A percentile compares a stretch with the other conserved stretches of the same genome.
Evolutionary conservation across 2,329 filamentous ascomycete species (phyloP).

Genomic region (Aspergillus sp.): DNA sequence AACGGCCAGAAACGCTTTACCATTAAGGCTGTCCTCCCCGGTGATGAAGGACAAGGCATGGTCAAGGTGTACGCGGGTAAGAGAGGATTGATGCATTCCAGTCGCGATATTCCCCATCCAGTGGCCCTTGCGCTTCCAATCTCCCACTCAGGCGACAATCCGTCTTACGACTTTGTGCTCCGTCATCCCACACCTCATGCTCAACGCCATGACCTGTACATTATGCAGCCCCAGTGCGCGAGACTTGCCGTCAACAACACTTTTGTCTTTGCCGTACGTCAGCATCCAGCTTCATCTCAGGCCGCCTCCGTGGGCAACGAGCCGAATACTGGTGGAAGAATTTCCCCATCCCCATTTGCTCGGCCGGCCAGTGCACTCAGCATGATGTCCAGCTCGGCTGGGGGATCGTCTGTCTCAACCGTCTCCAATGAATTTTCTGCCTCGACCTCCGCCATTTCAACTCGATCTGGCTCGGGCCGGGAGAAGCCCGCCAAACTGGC

Average conservation of each 20-base stretch:
- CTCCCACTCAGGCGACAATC: constrained; percentile 83
- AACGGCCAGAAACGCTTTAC: constrained; percentile 82
- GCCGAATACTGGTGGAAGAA: constrained; percentile 33
- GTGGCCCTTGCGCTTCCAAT: constrained; percentile 85
- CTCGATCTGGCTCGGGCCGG: constrained; percentile 24
- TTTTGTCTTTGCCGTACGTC: constrained; percentile 91
- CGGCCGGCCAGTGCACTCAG: constrained; percentile 53
- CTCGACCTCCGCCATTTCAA: constrained; percentile 48
- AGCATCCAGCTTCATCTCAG: constrained; percentile 65
- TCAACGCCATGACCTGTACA: constrained; percentile 93
- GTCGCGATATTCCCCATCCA: constrained; percentile 90
- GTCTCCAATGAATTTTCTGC: constrained; percentile 35
- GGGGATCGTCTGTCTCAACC: constrained; percentile 44
- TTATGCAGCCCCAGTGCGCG: constrained; percentile 89
- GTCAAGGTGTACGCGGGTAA: constrained; percentile 91
- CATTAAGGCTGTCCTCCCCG: constrained; percentile 82
- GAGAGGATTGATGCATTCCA: constrained; percentile 91
- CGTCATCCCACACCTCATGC: constrained; percentile 95
- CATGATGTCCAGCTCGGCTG: constrained; percentile 50
- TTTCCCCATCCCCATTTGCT: constrained; percentile 44
- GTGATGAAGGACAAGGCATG: constrained; percentile 79
- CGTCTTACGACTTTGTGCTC: constrained; percentile 84
- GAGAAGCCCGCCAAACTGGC: constrained; percentile 90
- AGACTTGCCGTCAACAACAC: constrained; percentile 89
- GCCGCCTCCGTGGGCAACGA: constrained; percentile 30